These are phyloP conservation scores for Skeletonema grethae DNA, from an alignment of 108 stramenopile species.

Conservation along the genomic window DNA sequence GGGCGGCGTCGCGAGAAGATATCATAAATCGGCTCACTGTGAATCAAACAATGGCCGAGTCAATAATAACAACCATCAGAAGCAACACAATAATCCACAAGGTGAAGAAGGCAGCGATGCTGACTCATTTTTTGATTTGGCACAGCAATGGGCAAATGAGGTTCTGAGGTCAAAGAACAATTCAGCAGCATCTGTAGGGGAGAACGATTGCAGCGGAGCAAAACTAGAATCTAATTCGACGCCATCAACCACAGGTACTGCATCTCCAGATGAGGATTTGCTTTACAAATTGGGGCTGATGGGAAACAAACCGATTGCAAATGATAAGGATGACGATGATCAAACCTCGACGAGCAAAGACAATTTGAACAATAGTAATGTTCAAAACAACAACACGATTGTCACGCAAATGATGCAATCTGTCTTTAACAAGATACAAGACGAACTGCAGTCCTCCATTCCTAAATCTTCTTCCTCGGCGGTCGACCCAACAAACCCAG, in stretches of 20 bases:
- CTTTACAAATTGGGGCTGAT: slow-evolving; percentile 2
- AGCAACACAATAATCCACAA: not conserved
- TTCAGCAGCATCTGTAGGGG: not conserved
- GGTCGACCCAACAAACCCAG: not conserved
- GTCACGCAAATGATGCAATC: slow-evolving; percentile 9
- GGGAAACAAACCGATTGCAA: not conserved
- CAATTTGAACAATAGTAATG: not conserved
- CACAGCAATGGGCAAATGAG: slow-evolving; percentile 39
- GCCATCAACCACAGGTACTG: not conserved
- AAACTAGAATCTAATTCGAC: not conserved
- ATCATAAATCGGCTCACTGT: not conserved
- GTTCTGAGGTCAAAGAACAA: slow-evolving; percentile 7
- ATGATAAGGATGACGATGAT: not conserved
- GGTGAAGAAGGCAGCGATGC: not conserved
- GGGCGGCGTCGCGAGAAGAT: not conserved
- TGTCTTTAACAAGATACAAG: slow-evolving; percentile 6
- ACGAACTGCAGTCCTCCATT: slow-evolving; percentile 17
- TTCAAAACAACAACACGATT: not conserved
- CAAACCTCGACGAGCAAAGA: not conserved
- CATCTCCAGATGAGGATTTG: not conserved
- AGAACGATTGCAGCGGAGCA: not conserved
- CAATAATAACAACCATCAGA: not conserved
- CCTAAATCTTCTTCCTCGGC: not conserved
- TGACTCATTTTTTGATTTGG: slow-evolving; percentile 40
- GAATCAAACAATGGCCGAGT: not conserved